Evolutionary conservation across 106 monocot species (phyloP).

Genomic region (Iris macrosiphon): DNA sequence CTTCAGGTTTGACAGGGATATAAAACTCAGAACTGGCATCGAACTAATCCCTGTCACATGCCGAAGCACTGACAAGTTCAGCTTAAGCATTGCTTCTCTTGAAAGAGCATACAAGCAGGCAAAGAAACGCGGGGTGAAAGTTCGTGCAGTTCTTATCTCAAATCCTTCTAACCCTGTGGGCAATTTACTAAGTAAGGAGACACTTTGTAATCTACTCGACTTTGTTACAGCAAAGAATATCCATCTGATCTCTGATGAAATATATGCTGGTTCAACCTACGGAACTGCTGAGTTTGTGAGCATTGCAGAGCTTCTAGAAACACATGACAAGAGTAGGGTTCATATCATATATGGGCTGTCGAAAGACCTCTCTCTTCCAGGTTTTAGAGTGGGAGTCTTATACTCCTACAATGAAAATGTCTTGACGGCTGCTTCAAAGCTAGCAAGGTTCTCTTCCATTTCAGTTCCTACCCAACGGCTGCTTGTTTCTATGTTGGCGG

Average conservation of each 20-base stretch:
- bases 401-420: conserved; percentile 84
- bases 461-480: conserved; percentile 65
- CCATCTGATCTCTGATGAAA: conserved; percentile 91
- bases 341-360: conserved; percentile 94
- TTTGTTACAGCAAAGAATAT: conserved; percentile 89
- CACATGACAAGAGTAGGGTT: conserved; percentile 77
- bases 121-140: conserved; percentile 79
- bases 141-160: conserved; percentile 78
- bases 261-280: conserved; percentile 80
- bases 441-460: conserved; percentile 71
- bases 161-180: conserved; percentile 95
- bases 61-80: conserved; percentile 86
- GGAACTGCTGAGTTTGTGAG: conserved; percentile 62
- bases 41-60: conserved; percentile 94
- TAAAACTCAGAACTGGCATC: conserved; percentile 75
- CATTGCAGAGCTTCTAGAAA: conserved; percentile 61
- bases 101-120: conserved; percentile 87
- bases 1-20: conserved; percentile 77
- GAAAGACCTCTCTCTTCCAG: conserved; percentile 79
- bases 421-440: conserved; percentile 44
- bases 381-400: conserved; percentile 83
- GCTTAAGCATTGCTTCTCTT: conserved; percentile 56
- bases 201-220: conserved; percentile 54
- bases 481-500: conserved; percentile 77
- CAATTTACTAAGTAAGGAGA: conserved; percentile 46